Conservation (phyloP, 495 filamentous ascomycete species). For the Venustampulla echinocandica region DNA sequence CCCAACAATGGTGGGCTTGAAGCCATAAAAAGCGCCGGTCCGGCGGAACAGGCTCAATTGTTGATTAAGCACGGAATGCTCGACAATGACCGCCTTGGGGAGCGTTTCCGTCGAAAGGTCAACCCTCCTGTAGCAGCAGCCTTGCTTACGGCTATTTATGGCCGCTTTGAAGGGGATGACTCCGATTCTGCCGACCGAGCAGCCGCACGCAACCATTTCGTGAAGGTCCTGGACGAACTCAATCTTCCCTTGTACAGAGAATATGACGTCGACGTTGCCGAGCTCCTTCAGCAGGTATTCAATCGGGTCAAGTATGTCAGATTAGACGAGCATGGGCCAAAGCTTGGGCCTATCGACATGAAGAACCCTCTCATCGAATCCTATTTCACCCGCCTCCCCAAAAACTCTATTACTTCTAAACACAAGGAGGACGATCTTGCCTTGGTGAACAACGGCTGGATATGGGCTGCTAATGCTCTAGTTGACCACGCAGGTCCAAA, state of each 20-base stretch:
- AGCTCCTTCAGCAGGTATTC: constrained; percentile 82
- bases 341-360: constrained; percentile 66
- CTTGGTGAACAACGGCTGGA: constrained; percentile 95
- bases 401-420: constrained; percentile 68
- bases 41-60: constrained; percentile 54
- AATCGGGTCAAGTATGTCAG: constrained; percentile 90
- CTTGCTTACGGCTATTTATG: constrained; percentile 59
- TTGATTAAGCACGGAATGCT: constrained; percentile 50
- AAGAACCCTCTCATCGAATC: constrained; percentile 81
- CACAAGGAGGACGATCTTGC: constrained; percentile 70
- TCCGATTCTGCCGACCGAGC: constrained; percentile 35
- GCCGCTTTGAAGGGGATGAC: constrained; percentile 47
- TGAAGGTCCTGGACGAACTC: constrained; percentile 65
- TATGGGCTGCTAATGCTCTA: constrained; percentile 92
- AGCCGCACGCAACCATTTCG: constrained; percentile 41
- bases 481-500: constrained; percentile 85
- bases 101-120: constrained; percentile 61
- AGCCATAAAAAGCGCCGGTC: constrained; percentile 43
- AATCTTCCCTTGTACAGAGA: constrained; percentile 86
- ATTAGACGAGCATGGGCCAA: constrained; percentile 85
- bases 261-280: constrained; percentile 74
- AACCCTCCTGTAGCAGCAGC: constrained; percentile 61
- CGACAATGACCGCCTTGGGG: constrained; percentile 63
- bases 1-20: constrained; percentile 43
- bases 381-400: constrained; percentile 88